These are phyloP conservation scores for Danielia oregonensis DNA, from an alignment of 805 yeast species.

Conservation along the genomic window DNA sequence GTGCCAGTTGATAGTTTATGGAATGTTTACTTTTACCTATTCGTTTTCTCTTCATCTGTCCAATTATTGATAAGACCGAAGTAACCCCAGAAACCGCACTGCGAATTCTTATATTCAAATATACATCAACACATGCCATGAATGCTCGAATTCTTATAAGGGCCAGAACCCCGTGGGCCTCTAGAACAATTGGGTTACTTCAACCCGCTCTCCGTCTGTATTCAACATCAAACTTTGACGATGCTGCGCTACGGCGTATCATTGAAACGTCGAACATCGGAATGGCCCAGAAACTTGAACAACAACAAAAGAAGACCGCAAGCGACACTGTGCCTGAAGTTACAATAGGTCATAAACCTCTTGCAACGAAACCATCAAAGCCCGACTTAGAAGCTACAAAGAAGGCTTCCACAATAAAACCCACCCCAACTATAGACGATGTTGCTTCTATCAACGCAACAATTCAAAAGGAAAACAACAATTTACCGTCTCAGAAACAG, in stretches of 20 bases:
- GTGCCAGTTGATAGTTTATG: background rate
- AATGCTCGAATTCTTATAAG: too few relatives aligned
- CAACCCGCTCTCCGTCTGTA: too few relatives aligned
- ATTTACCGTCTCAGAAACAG: constrained; percentile 12
- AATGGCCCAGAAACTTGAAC: constrained; percentile 9
- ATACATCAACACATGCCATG: too few relatives aligned
- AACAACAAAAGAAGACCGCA: background rate
- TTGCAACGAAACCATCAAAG: constrained; percentile 1
- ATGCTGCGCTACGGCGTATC: constrained; percentile 28
- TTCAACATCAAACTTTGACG: constrained; percentile 14
- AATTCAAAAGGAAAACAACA: background rate
- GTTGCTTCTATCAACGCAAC: background rate
- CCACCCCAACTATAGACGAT: background rate
- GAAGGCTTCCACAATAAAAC: background rate
- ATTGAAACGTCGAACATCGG: constrained; percentile 36
- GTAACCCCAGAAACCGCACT: too few relatives aligned
- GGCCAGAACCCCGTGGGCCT: too few relatives aligned
- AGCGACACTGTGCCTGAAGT: background rate
- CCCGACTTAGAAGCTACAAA: background rate
- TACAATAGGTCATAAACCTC: too few relatives aligned
- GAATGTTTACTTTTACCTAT: background rate
- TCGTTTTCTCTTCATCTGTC: too few relatives aligned
- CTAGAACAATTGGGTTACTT: too few relatives aligned
- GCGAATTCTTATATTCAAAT: too few relatives aligned
- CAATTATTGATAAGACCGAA: too few relatives aligned